A percentile compares a stretch with the other conserved stretches of the same genome.
Conservation (phyloP, 2,329 filamentous ascomycete species). For the Cercospora sp. region DNA sequence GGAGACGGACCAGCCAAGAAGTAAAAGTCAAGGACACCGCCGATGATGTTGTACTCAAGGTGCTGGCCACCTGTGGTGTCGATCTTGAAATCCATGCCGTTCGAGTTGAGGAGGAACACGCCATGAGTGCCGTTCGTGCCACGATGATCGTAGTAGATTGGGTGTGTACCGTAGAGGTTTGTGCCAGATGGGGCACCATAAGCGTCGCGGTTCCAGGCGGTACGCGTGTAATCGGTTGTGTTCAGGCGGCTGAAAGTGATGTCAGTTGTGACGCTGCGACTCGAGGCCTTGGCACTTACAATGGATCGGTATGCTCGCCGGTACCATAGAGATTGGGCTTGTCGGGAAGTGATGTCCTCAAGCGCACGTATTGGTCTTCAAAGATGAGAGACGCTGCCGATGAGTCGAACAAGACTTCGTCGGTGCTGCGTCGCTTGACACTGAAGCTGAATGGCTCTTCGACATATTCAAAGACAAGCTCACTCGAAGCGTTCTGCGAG, state of each 20-base stretch:
- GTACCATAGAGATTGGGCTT: constrained; percentile 74
- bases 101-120: constrained; percentile 71
- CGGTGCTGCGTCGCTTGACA: constrained; percentile 59
- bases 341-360: constrained; percentile 69
- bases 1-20: constrained; percentile 53
- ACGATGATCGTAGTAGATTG: constrained; percentile 74
- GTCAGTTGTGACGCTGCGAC: background rate
- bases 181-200: constrained; percentile 60
- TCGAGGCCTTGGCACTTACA: constrained; percentile 27
- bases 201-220: constrained; percentile 69
- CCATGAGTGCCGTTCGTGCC: constrained; percentile 57
- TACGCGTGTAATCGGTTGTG: constrained; percentile 68
- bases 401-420: constrained; percentile 68
- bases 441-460: constrained; percentile 68
- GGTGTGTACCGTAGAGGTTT: constrained; percentile 73
- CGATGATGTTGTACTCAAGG: constrained; percentile 76
- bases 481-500: constrained; percentile 36
- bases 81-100: constrained; percentile 75
- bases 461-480: constrained; percentile 57
- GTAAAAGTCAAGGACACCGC: constrained; percentile 70
- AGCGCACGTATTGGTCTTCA: constrained; percentile 73
- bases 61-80: constrained; percentile 66
- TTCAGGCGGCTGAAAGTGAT: constrained; percentile 50
- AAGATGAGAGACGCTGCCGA: constrained; percentile 68
- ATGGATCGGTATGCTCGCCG: constrained; percentile 72